phyloP scores from a whole-genome alignment of 2,329 filamentous ascomycete species.

The Rhinocladiella similis region DNA sequence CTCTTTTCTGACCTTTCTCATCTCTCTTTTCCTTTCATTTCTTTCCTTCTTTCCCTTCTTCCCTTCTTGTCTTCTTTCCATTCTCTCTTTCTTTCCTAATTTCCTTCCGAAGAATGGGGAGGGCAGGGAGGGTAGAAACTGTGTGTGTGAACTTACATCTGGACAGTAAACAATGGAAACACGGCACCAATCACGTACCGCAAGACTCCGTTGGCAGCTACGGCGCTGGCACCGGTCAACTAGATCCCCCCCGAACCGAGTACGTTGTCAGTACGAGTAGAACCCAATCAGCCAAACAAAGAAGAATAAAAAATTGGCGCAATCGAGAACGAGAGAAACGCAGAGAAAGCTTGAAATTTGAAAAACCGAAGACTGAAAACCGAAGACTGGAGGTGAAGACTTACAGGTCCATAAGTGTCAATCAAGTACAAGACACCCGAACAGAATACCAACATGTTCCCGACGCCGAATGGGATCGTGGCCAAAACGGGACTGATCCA shows the following conservation, averaged over 20 bases:
- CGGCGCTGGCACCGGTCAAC: constrained; percentile 32
- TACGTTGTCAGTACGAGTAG: too few relatives aligned
- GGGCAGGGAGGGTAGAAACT: neutral
- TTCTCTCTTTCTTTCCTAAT: too few relatives aligned
- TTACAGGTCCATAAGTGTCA: constrained; percentile 32
- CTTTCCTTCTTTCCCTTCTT: neutral
- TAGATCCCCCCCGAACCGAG: too few relatives aligned
- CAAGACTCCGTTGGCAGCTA: constrained; percentile 37
- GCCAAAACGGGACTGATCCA: constrained; percentile 38
- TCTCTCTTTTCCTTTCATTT: too few relatives aligned
- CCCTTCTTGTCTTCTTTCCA: neutral
- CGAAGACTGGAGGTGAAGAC: too few relatives aligned
- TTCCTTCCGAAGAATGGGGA: too few relatives aligned
- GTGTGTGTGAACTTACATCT: constrained; percentile 33
- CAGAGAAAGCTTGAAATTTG: neutral
- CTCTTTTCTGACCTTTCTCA: too few relatives aligned
- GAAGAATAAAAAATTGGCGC: too few relatives aligned
- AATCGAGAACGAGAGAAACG: too few relatives aligned
- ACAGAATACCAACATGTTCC: constrained; percentile 38
- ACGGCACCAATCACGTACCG: constrained; percentile 36
- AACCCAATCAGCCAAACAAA: too few relatives aligned
- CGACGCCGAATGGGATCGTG: constrained; percentile 30
- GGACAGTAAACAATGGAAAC: constrained; percentile 39
- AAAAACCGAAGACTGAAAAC: too few relatives aligned
- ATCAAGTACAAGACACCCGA: constrained; percentile 45